Conservation (phyloP, 2,329 filamentous ascomycete species). For the Talaromyces rugulosus region DNA sequence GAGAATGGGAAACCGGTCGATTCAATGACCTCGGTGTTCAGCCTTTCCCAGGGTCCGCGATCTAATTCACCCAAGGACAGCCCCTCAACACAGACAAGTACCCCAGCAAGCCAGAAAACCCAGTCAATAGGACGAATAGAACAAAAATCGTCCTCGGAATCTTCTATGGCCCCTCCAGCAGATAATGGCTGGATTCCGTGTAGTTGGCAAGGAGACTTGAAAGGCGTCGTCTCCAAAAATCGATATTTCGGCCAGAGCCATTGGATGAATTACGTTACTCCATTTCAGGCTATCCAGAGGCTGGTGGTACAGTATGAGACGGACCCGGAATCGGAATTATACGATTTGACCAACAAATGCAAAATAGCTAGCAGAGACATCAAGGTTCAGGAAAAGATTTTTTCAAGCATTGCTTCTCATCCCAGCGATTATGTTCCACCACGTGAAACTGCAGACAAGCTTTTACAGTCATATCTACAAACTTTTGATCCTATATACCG, state of each 20-base stretch:
- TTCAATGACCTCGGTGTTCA: constrained; percentile 6
- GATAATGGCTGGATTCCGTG: background rate
- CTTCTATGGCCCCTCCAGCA: background rate
- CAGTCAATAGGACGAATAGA: background rate
- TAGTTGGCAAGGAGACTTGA: background rate
- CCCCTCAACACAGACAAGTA: background rate
- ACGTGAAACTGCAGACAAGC: constrained; percentile 36
- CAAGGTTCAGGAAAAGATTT: constrained; percentile 4
- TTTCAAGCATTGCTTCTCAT: background rate
- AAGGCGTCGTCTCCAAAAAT: constrained; percentile 34
- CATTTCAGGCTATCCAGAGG: constrained; percentile 46
- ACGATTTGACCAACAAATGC: constrained; percentile 2
- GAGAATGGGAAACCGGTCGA: background rate
- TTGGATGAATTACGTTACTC: constrained; percentile 44
- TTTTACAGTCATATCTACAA: constrained; percentile 48
- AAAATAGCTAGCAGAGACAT: constrained; percentile 6
- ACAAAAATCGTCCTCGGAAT: background rate
- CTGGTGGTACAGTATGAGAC: constrained; percentile 33
- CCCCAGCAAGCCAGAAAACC: background rate
- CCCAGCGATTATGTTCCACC: constrained; percentile 32
- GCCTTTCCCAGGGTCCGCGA: background rate
- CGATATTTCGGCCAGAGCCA: constrained; percentile 51
- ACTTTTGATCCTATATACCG: constrained; percentile 50
- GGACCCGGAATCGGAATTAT: background rate
- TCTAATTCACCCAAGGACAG: background rate